phyloP scores from a whole-genome alignment of 2,329 filamentous ascomycete genomes.

The Fulvia fulva region DNA sequence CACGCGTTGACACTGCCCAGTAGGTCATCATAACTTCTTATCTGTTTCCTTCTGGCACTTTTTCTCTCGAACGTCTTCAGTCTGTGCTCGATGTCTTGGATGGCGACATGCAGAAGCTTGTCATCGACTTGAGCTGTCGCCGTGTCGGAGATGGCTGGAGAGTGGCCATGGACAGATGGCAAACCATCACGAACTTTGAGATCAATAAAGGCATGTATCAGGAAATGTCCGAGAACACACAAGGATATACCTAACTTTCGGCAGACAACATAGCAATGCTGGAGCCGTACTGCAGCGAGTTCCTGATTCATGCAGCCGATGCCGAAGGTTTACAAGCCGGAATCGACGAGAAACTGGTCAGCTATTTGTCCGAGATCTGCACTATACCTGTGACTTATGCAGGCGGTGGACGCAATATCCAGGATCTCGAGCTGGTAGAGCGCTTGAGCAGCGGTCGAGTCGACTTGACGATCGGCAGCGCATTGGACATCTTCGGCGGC shows the following conservation, averaged over 20 bases:
- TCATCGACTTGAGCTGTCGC: slow-evolving; percentile 92
- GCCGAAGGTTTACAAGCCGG: slow-evolving; percentile 91
- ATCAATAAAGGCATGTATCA: slow-evolving; percentile 67
- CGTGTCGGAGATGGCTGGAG: slow-evolving; percentile 75
- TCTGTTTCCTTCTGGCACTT: slow-evolving; percentile 79
- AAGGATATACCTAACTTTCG: not conserved
- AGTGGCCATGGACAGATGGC: slow-evolving; percentile 99
- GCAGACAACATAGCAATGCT: slow-evolving; percentile 74
- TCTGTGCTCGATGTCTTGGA: slow-evolving; percentile 68
- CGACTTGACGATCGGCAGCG: slow-evolving; percentile 93
- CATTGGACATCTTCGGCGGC: slow-evolving; percentile 92
- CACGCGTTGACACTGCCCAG: slow-evolving; percentile 26
- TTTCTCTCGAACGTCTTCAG: slow-evolving; percentile 72
- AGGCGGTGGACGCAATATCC: slow-evolving; percentile 78
- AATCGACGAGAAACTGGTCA: slow-evolving; percentile 81
- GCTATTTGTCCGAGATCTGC: slow-evolving; percentile 76
- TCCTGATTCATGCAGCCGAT: slow-evolving; percentile 94
- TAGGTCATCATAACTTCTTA: slow-evolving; percentile 97
- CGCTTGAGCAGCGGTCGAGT: slow-evolving; percentile 73
- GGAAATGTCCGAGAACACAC: not conserved
- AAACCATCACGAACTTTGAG: slow-evolving; percentile 95
- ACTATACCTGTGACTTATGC: slow-evolving; percentile 93
- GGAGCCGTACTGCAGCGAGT: slow-evolving; percentile 92
- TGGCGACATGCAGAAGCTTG: slow-evolving; percentile 73
- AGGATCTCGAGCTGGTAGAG: slow-evolving; percentile 80